phyloP scores from a whole-genome alignment of 2,329 filamentous ascomycete genomes.

The Cercospora janseana region DNA sequence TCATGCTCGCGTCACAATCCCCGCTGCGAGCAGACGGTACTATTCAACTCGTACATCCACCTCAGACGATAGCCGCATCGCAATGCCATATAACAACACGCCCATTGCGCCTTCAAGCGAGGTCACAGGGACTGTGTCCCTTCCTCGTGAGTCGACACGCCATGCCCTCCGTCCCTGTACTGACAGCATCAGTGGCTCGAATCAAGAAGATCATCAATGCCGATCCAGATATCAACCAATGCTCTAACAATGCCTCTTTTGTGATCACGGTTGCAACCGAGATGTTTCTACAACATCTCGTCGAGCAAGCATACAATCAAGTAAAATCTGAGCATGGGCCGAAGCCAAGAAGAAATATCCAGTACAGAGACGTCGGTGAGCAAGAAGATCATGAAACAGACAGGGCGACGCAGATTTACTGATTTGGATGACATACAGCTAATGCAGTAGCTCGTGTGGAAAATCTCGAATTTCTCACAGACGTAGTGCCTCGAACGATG shows the following conservation, averaged over 20 bases:
- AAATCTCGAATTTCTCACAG: slow-evolving; percentile 90
- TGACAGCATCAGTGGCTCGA: slow-evolving; percentile 66
- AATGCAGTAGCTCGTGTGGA: slow-evolving; percentile 83
- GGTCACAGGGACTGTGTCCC: slow-evolving; percentile 76
- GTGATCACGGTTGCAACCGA: slow-evolving; percentile 91
- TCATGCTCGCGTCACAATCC: neutral
- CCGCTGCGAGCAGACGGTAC: neutral
- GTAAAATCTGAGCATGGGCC: slow-evolving; percentile 72
- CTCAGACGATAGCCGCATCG: slow-evolving; percentile 17
- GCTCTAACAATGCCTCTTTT: slow-evolving; percentile 92
- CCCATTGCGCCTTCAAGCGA: slow-evolving; percentile 78
- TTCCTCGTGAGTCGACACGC: slow-evolving; percentile 66
- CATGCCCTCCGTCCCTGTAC: neutral
- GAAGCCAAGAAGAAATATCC: slow-evolving; percentile 89
- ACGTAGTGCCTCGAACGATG: slow-evolving; percentile 83
- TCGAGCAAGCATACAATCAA: slow-evolving; percentile 79
- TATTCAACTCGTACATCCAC: neutral
- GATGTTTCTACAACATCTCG: slow-evolving; percentile 91
- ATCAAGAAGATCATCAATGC: slow-evolving; percentile 93
- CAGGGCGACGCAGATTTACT: too few species aligned
- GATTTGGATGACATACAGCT: too few species aligned
- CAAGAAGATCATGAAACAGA: slow-evolving; percentile 7
- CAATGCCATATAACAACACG: slow-evolving; percentile 87
- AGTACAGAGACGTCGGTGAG: slow-evolving; percentile 89
- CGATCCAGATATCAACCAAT: slow-evolving; percentile 80